Percentiles rank a stretch among this genome's conserved stretches.
These are phyloP conservation scores for Breviolum minutum DNA, from an alignment of 73 alveolate genomes.

Conservation along the genomic window DNA sequence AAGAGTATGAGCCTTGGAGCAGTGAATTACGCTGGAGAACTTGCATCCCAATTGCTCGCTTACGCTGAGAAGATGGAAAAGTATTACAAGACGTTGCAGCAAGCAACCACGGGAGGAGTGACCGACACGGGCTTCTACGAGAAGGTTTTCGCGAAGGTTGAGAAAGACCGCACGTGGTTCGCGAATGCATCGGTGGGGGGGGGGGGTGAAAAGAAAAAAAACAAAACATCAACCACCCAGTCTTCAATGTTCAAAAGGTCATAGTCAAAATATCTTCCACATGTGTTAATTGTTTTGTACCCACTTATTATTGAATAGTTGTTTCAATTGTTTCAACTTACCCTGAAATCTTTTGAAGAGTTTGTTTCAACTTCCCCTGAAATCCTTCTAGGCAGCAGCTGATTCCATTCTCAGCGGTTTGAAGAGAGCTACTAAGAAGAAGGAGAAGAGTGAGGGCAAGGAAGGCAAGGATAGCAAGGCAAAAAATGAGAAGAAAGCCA, in stretches of 20 bases:
- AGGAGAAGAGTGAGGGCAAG: not conserved
- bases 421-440: conserved; percentile 24
- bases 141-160: not conserved
- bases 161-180: conserved; percentile 2
- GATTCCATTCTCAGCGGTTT: conserved; percentile 34
- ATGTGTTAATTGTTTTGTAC: not conserved
- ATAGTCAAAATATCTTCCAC: not conserved
- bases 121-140: not conserved
- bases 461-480: not conserved
- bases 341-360: not conserved
- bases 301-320: not conserved
- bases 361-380: not conserved
- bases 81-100: not conserved
- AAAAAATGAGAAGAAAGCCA: not conserved
- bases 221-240: not conserved
- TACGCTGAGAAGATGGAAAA: conserved; percentile 20
- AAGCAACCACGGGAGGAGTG: not conserved
- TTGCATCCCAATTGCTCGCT: not conserved
- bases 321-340: not conserved
- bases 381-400: not conserved
- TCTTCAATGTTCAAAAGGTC: not conserved
- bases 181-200: not conserved
- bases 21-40: conserved; percentile 27
- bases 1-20: conserved; percentile 22
- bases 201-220: not conserved